phyloP scores from a whole-genome alignment of 2,329 filamentous ascomycete species.

The Paracoccidioides brasiliensis region DNA sequence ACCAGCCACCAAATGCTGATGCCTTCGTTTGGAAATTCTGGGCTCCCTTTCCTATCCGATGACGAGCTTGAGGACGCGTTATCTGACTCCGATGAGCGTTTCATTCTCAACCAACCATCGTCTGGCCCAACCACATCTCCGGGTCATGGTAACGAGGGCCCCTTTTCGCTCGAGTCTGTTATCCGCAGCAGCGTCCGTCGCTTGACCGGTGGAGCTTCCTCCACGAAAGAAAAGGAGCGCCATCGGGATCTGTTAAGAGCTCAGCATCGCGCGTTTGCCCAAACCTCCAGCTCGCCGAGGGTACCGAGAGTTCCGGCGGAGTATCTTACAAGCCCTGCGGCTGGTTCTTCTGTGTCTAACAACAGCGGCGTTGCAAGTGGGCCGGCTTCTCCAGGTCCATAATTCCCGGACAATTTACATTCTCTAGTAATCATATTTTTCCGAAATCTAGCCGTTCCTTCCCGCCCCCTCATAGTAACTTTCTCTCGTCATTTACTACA shows the following conservation, averaged over 20 bases:
- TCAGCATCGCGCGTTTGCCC: conserved; percentile 30
- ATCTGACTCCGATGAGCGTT: conserved; percentile 68
- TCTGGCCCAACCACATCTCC: conserved; percentile 14
- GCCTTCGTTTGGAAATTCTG: conserved; percentile 40
- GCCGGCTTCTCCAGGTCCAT: conserved; percentile 3
- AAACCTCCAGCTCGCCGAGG: conserved; percentile 23
- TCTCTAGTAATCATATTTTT: not conserved
- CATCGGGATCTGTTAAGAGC: conserved; percentile 32
- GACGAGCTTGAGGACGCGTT: conserved; percentile 67
- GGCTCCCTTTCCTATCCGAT: conserved; percentile 55
- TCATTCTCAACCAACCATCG: conserved; percentile 17
- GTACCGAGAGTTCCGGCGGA: conserved; percentile 37
- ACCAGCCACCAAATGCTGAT: conserved; percentile 28
- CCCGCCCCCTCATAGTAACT: not conserved
- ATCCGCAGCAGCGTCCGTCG: conserved; percentile 36
- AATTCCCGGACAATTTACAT: not conserved
- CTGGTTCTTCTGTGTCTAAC: not conserved
- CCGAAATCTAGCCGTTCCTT: not conserved
- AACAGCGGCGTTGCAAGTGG: not conserved
- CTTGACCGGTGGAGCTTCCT: conserved; percentile 32
- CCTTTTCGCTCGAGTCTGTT: conserved; percentile 34
- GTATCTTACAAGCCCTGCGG: conserved; percentile 25
- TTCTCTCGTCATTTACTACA: not conserved
- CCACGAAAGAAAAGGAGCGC: conserved; percentile 31
- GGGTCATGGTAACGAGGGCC: conserved; percentile 26